A percentile compares a stretch with the other conserved stretches of the same genome.
Evolutionary conservation across 2,329 filamentous ascomycete species (phyloP).

Genomic region (Fusarium longipes): DNA sequence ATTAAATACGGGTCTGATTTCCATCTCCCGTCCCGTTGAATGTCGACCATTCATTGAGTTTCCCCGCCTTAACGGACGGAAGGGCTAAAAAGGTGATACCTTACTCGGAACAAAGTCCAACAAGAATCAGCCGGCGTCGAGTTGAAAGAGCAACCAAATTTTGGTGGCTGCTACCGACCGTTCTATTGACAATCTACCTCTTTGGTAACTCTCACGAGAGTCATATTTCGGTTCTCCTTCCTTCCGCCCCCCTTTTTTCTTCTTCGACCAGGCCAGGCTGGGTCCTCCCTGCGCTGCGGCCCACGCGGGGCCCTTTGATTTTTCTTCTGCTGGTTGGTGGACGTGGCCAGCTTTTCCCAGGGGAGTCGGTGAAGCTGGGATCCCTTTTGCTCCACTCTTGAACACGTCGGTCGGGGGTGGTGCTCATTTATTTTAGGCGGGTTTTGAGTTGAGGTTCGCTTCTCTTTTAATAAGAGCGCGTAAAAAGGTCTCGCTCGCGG

Average conservation of each 20-base stretch:
- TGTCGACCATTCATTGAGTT: conserved; percentile 2
- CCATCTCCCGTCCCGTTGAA: conserved; percentile 13
- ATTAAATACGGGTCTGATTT: conserved; percentile 31
- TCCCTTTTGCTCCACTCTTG: conserved; percentile 36
- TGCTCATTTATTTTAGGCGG: conserved; percentile 36
- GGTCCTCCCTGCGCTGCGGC: conserved; percentile 27
- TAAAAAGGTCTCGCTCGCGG: conserved; percentile 37
- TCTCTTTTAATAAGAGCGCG: conserved; percentile 2
- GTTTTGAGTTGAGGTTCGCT: conserved; percentile 25
- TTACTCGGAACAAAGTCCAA: conserved; percentile 9
- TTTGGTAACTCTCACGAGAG: conserved; percentile 1
- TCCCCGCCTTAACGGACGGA: conserved; percentile 30
- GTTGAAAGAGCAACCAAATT: conserved; percentile 8
- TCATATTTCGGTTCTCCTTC: not conserved
- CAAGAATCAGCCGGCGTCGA: conserved; percentile 8
- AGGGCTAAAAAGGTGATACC: conserved; percentile 18
- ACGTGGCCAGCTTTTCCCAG: conserved; percentile 35
- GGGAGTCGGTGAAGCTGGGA: conserved; percentile 42
- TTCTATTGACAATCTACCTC: conserved; percentile 7
- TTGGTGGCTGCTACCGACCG: conserved; percentile 1
- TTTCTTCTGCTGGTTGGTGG: conserved; percentile 33
- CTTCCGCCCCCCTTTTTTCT: conserved; percentile 10
- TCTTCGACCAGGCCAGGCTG: conserved; percentile 15
- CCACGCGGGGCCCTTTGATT: conserved; percentile 40
- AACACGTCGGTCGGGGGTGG: conserved; percentile 28